Base-by-base conservation (phyloP, 2,329 filamentous ascomycete species). In the Xylogone sp. region DNA sequence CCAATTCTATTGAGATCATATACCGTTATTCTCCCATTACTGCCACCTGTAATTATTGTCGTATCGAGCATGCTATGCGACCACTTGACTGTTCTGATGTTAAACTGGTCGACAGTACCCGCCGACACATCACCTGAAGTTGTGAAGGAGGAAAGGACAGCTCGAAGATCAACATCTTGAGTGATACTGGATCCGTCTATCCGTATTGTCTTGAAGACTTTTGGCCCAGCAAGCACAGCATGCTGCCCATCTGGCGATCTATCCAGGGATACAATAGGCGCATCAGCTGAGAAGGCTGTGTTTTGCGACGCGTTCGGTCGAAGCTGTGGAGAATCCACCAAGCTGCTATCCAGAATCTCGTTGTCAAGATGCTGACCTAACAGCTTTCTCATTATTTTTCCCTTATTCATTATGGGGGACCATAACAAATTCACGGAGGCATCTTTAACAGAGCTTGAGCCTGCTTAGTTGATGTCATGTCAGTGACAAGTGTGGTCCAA, bases 21-120 rank as follows among this genome's bases (percentile, higher is more conserved):
- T 53, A 80, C 73, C 54, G 84, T 84, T 58, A 86, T 83, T 65
- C 82, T 81, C 60, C 83, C 83, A 54, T 79, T 82, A 46, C 79
- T 77, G 61, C 81, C 84, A 2, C 83, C 83, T 0, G 83, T 86
- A 57, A 84, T 82, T 49, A 86, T 75, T 34, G 74, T 77, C 13
- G 75, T 74, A 55, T 76, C 73, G 51, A 64, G 50, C 16, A 70
- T 72, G 24, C 64, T 61, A 53, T 78, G 73, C 20, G 72, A 72
- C 75, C 82, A 82, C 62, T 81, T 82, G 46, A 83, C 81, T 54
- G 84, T 80, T 58, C 79, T 78, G 56, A 86, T 84, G 31, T 82
- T 83, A 46, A 86, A 71, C 64, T 85, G 82, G 54, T 86, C 82
- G 45, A 72, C 63, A 7, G 67, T 66, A 1, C 72, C 58, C 19